Conservation (phyloP, 1,139 yeast species). For the Sugiyamaella neomexicana region DNA sequence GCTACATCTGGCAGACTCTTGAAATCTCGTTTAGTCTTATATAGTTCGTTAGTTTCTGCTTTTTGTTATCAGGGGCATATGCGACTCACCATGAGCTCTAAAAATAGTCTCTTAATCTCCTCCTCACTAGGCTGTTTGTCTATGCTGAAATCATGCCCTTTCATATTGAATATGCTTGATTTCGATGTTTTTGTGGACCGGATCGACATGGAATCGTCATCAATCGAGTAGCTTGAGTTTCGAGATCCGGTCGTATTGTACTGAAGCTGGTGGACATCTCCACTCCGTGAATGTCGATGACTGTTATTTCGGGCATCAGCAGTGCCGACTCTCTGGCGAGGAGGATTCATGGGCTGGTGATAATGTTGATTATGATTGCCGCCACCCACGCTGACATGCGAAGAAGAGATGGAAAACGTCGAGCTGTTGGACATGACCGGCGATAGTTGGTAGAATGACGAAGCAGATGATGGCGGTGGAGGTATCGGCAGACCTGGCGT, state of each 20-base stretch:
- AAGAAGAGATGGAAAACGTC: slow-evolving; percentile 3
- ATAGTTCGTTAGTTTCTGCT: background rate
- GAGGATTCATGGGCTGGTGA: slow-evolving; percentile 9
- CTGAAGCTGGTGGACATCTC: slow-evolving; percentile 5
- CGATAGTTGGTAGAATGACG: slow-evolving; percentile 8
- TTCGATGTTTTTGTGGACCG: slow-evolving; percentile 24
- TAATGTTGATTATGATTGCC: background rate
- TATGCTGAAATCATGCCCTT: slow-evolving; percentile 29
- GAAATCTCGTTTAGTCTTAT: slow-evolving; percentile 62
- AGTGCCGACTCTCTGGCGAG: background rate
- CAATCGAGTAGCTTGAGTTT: slow-evolving; percentile 17
- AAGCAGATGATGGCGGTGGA: background rate
- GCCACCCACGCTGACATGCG: background rate
- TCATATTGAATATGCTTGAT: slow-evolving; percentile 23
- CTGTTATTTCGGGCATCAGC: background rate
- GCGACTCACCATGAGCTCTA: slow-evolving; percentile 51
- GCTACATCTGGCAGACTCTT: slow-evolving; percentile 76
- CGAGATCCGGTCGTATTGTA: slow-evolving; percentile 7
- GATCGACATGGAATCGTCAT: slow-evolving; percentile 25
- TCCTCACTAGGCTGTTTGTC: slow-evolving; percentile 36
- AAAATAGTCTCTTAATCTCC: slow-evolving; percentile 41
- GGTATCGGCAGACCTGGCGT: background rate
- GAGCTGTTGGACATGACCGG: slow-evolving; percentile 13
- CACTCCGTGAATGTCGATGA: slow-evolving; percentile 15
- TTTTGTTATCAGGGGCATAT: slow-evolving; percentile 31